Evolutionary conservation across 176 grass and related monocot genomes (phyloP).

Genomic region (Musa troglodytarum): DNA sequence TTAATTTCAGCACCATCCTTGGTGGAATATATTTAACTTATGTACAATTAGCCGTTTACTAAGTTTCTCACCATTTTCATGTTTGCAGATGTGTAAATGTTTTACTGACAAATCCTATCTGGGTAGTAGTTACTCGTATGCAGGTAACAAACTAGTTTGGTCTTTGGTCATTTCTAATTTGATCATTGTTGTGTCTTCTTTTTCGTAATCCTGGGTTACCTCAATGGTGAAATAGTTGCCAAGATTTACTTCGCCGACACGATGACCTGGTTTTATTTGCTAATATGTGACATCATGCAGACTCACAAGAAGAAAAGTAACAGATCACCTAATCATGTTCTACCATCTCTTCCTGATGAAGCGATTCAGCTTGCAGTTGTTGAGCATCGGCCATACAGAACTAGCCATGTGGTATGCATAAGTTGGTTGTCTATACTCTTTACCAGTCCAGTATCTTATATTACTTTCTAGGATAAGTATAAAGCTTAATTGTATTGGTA

Average conservation of each 20-base stretch:
- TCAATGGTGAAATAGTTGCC: background rate
- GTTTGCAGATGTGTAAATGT: constrained; percentile 82
- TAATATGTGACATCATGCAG: constrained; percentile 27
- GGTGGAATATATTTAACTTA: background rate
- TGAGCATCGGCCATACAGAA: constrained; percentile 58
- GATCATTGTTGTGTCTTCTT: background rate
- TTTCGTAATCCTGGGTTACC: background rate
- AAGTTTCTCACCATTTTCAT: constrained; percentile 4
- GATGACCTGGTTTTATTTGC: background rate
- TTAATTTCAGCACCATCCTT: background rate
- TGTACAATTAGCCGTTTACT: background rate
- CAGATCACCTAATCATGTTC: constrained; percentile 30
- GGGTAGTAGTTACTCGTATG: constrained; percentile 84
- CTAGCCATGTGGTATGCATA: constrained; percentile 56
- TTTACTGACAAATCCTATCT: constrained; percentile 90
- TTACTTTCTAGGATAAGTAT: no score
- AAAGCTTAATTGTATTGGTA: no score
- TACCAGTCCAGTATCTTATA: no score
- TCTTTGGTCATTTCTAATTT: background rate
- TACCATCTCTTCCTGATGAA: constrained; percentile 37
- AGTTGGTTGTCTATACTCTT: background rate
- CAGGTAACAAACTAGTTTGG: constrained; percentile 33
- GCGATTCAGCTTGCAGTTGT: constrained; percentile 25
- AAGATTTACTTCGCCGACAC: background rate
- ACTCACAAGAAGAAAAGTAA: constrained; percentile 69